A percentile compares a stretch with the other conserved stretches of the same genome.
Evolutionary conservation across 257 asterid genomes (phyloP).

Genomic region (Nicotiana sylvestris): DNA sequence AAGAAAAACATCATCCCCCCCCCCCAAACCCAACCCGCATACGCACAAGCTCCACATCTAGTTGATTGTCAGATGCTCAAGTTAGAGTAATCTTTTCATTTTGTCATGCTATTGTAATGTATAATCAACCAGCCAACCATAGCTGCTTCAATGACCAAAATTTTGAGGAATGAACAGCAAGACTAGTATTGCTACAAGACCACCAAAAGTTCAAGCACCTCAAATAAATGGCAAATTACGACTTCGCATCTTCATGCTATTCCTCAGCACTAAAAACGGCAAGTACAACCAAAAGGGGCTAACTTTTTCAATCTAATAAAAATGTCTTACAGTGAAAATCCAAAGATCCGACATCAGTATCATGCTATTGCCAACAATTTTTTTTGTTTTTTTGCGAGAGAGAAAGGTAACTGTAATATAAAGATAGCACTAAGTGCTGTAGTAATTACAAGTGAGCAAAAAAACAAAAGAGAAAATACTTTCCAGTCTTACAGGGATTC

Average conservation of each 20-base stretch:
- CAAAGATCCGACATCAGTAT: not conserved
- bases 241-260: not conserved
- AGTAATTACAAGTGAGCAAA: no score
- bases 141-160: not conserved
- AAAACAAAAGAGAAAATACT: no score
- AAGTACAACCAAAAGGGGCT: not conserved
- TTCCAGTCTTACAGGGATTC: no score
- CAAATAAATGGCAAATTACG: not conserved
- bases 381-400: no score
- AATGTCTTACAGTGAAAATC: not conserved
- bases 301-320: not conserved
- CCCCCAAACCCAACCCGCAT: not conserved
- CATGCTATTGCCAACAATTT: not conserved
- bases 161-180: not conserved
- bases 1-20: not conserved
- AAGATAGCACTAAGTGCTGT: no score
- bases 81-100: not conserved
- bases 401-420: no score
- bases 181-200: not conserved
- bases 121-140: not conserved
- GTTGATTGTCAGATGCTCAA: not conserved
- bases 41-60: not conserved
- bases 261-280: not conserved
- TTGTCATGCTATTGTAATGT: not conserved
- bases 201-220: not conserved